Base-by-base conservation (phyloP, 768 basidiomycete genomes). In the Auricularia heimuer region DNA sequence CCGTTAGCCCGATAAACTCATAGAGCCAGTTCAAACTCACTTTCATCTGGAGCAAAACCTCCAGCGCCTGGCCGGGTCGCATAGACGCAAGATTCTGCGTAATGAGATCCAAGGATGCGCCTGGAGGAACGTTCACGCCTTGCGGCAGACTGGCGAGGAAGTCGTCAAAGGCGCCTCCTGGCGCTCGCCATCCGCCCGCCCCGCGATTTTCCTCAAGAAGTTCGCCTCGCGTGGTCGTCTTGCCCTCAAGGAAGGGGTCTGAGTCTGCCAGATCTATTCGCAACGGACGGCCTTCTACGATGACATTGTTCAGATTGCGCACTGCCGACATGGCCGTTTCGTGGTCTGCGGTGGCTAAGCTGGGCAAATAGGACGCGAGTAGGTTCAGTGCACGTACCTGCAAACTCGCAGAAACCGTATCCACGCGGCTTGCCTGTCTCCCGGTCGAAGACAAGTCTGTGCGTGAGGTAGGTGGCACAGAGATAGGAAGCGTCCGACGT, bases 1-100 rank as follows among this genome's bases (percentile, higher is more conserved):
- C 8, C 21, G 67, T 61, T 16, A 37, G 47, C 47, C 70, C 34
- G 56, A 65, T 11, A 42, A 8, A 29, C n/a, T 29, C 29, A 29
- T 2, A 2, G 29, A 67, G 63, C 61, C 62, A 14, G 1, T 7
- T 8, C 39, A 2, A 42, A 76, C 82, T 71, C 73, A 95, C 97
- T 88, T 98, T 98, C 90, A 96, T 95, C 75, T 97, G 93, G n/a
- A 90, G 90, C 69, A 99, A 79, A 8, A 98, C 89, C 76, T 99
- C 96, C 77, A 95, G 85, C 67, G 96, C 79, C 72, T 96, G 92
- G 45, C 79, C 81, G 0, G 93, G 92, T 63, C 85, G 84, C 80
- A 96, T 90, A 35, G 80, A 85, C 51, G 90, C 95, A 56, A 99
- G 81, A 3, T 88, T 89, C 72, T 89, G 84, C 72, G 85, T 92